A percentile compares a stretch with the other conserved stretches of the same genome.
These are phyloP conservation scores for Pseudozyma tsukubaensis DNA, from an alignment of 1,284 basidiomycete species.

Conservation along the genomic window DNA sequence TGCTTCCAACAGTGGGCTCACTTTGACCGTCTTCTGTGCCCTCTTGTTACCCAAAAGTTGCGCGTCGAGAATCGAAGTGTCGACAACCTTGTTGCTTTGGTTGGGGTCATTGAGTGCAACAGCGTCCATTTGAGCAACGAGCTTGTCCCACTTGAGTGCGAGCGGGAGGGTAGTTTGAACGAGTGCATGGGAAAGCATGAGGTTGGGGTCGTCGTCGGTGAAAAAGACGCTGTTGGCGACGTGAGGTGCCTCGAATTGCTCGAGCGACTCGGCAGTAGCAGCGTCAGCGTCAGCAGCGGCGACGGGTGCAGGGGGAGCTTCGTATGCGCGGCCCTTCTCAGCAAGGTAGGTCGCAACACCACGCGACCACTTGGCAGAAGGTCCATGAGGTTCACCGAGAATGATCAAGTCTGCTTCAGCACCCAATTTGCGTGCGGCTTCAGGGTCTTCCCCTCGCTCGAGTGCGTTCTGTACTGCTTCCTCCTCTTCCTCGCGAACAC, in stretches of 20 bases:
- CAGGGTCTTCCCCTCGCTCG: constrained; percentile 64
- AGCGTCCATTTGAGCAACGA: constrained; percentile 57
- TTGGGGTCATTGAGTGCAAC: constrained; percentile 34
- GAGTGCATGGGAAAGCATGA: constrained; percentile 64
- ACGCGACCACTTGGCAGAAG: constrained; percentile 58
- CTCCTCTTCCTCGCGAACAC: constrained; percentile 54
- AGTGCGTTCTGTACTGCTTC: constrained; percentile 61
- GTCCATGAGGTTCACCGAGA: constrained; percentile 64
- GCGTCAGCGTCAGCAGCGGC: constrained; percentile 10
- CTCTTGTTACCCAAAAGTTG: constrained; percentile 17
- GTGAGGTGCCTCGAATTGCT: constrained; percentile 20
- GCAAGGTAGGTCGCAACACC: constrained; percentile 65
- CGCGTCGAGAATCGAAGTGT: constrained; percentile 41
- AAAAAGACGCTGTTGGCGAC: constrained; percentile 36
- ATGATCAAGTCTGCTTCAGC: constrained; percentile 67
- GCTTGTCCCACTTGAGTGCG: constrained; percentile 59
- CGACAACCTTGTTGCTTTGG: constrained; percentile 29
- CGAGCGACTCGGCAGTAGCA: constrained; percentile 11
- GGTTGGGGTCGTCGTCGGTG: constrained; percentile 59
- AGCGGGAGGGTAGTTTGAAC: constrained; percentile 61
- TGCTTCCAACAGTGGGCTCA: constrained; percentile 38
- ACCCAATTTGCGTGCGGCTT: constrained; percentile 60
- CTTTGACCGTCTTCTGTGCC: constrained; percentile 15
- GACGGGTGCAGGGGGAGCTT: constrained; percentile 50
- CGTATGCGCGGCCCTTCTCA: constrained; percentile 59